phyloP scores from a whole-genome alignment of 129 eudicot species.

The Sambucus nigra region DNA sequence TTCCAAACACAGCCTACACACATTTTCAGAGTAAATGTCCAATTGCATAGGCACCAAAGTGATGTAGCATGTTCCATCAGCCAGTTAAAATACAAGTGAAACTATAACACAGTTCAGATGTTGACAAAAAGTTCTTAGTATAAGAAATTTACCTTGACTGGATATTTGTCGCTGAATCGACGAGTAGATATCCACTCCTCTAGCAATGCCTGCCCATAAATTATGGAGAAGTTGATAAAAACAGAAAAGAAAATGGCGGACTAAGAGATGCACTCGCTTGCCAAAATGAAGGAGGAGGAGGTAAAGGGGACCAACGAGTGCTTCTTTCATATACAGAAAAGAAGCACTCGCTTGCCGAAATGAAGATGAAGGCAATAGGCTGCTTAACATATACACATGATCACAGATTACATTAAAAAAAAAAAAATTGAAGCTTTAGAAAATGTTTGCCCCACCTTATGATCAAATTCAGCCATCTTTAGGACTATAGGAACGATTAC shows the following conservation, averaged over 20 bases:
- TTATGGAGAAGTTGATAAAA: neutral
- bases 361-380: slow-evolving; percentile 7
- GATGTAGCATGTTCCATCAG: too few relatives aligned
- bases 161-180: slow-evolving; percentile 57
- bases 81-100: neutral
- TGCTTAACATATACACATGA: neutral
- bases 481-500: slow-evolving; percentile 85
- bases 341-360: neutral
- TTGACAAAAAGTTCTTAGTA: slow-evolving; percentile 1
- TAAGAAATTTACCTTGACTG: slow-evolving; percentile 40
- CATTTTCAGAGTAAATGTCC: too few relatives aligned
- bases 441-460: slow-evolving; percentile 46
- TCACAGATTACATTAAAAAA: too few relatives aligned
- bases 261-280: neutral
- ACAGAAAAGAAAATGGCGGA: neutral
- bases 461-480: slow-evolving; percentile 94
- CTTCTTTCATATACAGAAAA: too few relatives aligned
- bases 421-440: neutral
- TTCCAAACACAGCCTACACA: too few relatives aligned
- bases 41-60: too few relatives aligned
- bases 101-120: neutral
- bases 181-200: slow-evolving; percentile 97
- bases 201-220: slow-evolving; percentile 60
- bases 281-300: neutral
- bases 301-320: too few relatives aligned